phyloP scores from a whole-genome alignment of 108 stramenopile genomes.

The Fistulifera solaris region DNA sequence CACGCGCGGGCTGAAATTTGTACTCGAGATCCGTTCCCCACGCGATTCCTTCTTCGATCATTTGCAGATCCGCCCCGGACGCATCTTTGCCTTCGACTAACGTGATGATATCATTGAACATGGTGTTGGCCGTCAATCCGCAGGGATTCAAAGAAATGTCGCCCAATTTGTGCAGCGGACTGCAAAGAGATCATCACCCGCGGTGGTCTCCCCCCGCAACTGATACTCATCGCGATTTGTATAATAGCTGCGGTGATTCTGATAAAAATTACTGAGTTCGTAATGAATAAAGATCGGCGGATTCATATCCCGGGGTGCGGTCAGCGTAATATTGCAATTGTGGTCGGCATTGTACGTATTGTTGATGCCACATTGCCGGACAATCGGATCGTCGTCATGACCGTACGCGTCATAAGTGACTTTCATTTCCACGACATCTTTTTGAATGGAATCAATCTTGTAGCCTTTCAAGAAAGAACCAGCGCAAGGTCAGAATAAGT shows the following conservation, averaged over 20 bases:
- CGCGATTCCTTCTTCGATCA: conserved; percentile 89
- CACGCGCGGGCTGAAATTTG: conserved; percentile 76
- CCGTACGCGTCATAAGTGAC: conserved; percentile 44
- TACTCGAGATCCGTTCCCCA: conserved; percentile 91
- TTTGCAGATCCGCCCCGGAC: conserved; percentile 26
- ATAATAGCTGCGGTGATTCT: conserved; percentile 91
- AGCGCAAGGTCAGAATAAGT: neutral
- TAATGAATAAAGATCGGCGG: conserved; percentile 94
- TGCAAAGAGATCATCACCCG: conserved; percentile 18
- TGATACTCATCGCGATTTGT: conserved; percentile 46
- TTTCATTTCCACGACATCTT: conserved; percentile 50
- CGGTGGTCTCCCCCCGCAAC: conserved; percentile 19
- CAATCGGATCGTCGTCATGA: conserved; percentile 12
- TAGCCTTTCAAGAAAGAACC: conserved; percentile 30
- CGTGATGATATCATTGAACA: conserved; percentile 91
- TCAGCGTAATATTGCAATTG: conserved; percentile 29
- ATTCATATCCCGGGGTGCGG: conserved; percentile 61
- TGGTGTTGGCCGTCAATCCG: conserved; percentile 95
- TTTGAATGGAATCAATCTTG: conserved; percentile 37
- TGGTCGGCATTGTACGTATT: conserved; percentile 25
- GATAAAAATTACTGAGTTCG: conserved; percentile 94
- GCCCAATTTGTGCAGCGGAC: conserved; percentile 51
- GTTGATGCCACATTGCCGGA: conserved; percentile 41
- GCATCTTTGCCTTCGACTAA: conserved; percentile 24
- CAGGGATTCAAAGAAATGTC: conserved; percentile 86